phyloP scores from a whole-genome alignment of 208 protist species.

The Trypanosoma congolense region DNA sequence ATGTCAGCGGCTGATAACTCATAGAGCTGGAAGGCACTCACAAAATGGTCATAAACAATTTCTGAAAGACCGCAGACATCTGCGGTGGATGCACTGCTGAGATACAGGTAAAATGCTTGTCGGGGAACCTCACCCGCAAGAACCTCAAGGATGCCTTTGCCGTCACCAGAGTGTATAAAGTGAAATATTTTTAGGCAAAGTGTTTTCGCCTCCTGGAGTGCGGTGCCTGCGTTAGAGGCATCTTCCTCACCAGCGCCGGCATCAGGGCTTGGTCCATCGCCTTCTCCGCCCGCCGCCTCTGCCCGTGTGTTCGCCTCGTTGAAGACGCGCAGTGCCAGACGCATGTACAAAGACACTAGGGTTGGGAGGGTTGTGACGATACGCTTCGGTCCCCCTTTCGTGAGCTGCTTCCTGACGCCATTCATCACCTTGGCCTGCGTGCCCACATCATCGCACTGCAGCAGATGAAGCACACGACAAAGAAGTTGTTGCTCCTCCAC shows the following conservation, averaged over 20 bases:
- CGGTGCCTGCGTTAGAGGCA: background rate
- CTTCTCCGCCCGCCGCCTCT: background rate
- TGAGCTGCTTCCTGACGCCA: slow-evolving; percentile 82
- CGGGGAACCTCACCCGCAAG: slow-evolving; percentile 36
- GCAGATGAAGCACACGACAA: slow-evolving; percentile 87
- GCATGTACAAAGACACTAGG: slow-evolving; percentile 74
- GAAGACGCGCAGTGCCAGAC: slow-evolving; percentile 47
- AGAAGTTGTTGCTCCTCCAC: slow-evolving; percentile 90
- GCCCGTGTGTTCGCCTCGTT: slow-evolving; percentile 5
- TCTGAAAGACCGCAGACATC: slow-evolving; percentile 71
- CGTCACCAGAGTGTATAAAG: slow-evolving; percentile 61
- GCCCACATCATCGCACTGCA: slow-evolving; percentile 69
- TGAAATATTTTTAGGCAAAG: slow-evolving; percentile 33
- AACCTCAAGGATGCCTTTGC: slow-evolving; percentile 72
- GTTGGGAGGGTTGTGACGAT: slow-evolving; percentile 82
- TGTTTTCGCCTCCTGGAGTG: background rate
- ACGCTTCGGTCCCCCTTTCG: slow-evolving; percentile 79
- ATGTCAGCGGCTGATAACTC: slow-evolving; percentile 89
- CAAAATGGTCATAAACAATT: slow-evolving; percentile 84
- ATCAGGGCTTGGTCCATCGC: slow-evolving; percentile 1
- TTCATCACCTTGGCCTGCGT: slow-evolving; percentile 88
- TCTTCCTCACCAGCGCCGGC: slow-evolving; percentile 3
- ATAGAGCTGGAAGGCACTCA: slow-evolving; percentile 92
- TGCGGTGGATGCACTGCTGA: slow-evolving; percentile 77
- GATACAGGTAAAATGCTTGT: slow-evolving; percentile 80